Base-by-base conservation (phyloP, 441 rosid genomes). In the Jatropha multifida region DNA sequence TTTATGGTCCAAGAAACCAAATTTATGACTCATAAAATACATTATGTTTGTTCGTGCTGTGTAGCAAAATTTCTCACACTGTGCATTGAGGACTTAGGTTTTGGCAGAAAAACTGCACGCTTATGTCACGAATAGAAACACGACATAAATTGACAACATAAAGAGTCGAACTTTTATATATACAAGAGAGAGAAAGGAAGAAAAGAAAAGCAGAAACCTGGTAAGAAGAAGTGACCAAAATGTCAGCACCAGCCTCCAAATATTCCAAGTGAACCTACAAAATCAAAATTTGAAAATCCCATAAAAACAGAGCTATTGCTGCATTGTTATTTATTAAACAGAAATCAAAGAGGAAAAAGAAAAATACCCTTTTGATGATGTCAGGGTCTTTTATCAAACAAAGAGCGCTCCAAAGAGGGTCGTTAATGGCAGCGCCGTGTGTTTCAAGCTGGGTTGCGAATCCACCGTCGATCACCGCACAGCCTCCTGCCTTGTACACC, bases 191-290 rank as follows among this genome's bases (percentile, higher is more conserved):
- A 42, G 9, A 8, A 3, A 42, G 46, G 2, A 42, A 8, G 9
- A 42, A 42, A 42, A 5, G 46, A 74, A 70, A n/a, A 32, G 48
- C 49, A 49, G 81, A 59, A 75, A 92, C 97, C 94, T 94, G 98
- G 75, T 94, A 94, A 41, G 99, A 94, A 46, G 97, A 91, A 82
- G 97, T 85, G 52, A 94, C 90, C 83, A 94, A 74, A 73, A 92
- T 78, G 83, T 94, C 96, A 49, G 99, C 97, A 74, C 99, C 99
- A 69, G 97, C 97, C 81, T 92, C 99, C 84, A 94, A 74, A 77
- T 88, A 94, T 63, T 94, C 97, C 84, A 81, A 76, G 68, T 94
- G 99, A 77, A 92, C 99, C 99, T 94, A 76, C 79, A 77, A 73
- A 49, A 18, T 26, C 4, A 48, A 7, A 60, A 49, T 5, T 65